A percentile compares a stretch with the other conserved stretches of the same genome.
phyloP scores from a whole-genome alignment of 1,139 yeast genomes.

The Candida albicans region DNA sequence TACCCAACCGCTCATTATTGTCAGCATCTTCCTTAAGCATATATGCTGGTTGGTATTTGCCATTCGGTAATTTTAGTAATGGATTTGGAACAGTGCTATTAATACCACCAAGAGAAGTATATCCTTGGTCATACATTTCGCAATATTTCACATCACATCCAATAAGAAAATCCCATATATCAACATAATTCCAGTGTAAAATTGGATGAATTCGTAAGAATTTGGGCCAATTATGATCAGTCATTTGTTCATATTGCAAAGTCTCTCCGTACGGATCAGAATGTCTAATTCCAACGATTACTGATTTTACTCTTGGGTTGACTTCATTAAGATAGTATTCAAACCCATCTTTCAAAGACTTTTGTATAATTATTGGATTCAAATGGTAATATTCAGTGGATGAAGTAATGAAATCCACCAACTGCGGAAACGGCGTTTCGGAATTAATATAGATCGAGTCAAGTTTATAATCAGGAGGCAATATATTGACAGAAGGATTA shows the following conservation, averaged over 20 bases:
- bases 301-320: constrained; percentile 54
- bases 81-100: constrained; percentile 70
- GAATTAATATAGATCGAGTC: constrained; percentile 71
- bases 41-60: constrained; percentile 61
- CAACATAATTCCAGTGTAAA: constrained; percentile 75
- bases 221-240: constrained; percentile 88
- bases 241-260: constrained; percentile 56
- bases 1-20: constrained; percentile 52
- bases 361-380: constrained; percentile 45
- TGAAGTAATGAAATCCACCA: constrained; percentile 44
- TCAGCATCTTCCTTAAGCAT: constrained; percentile 57
- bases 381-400: constrained; percentile 47
- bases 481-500: constrained; percentile 12
- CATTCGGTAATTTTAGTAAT: constrained; percentile 33
- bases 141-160: constrained; percentile 61
- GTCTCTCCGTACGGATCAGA: constrained; percentile 73
- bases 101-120: constrained; percentile 79
- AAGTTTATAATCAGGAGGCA: constrained; percentile 37
- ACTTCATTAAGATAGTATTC: constrained; percentile 48
- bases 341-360: constrained; percentile 65
- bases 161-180: constrained; percentile 71
- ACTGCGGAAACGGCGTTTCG: constrained; percentile 64
- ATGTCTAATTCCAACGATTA: constrained; percentile 78
- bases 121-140: constrained; percentile 69
- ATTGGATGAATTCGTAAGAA: constrained; percentile 81